Evolutionary conservation across 371 early-diverging fungal genomes (phyloP), one percentile per base, ranked within the genome.

Genomic region (Mucor lusitanicus): DNA sequence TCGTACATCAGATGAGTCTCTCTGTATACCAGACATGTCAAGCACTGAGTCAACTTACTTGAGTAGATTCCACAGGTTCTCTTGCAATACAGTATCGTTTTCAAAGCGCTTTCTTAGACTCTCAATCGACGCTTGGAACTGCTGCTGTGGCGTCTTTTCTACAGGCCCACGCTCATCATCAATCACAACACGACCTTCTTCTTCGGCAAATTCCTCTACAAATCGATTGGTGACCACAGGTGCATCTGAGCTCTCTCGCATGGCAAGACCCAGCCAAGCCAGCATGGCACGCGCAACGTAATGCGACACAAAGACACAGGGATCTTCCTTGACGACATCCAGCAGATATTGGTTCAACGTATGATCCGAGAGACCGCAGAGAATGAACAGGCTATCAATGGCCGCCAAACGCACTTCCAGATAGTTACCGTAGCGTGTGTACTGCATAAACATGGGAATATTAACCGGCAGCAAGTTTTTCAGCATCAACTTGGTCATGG

Each of bases 381-480:
- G 73, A 40, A 88, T 66, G 33, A 92, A 72, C 6, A 94, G 71
- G 23, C 88, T 88, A 28, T 88, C 88, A 39, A 92, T 80, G 0
- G 93, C 91, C 0, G 82, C 73, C 57, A 87, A 72, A 6, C 94
- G 86, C 21, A 92, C 88, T 5, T 83, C 79, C 2, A 83, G 55
- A 65, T 84, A 91, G 37, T 91, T 91, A 15, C 89, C 90, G 60
- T 86, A 85, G 32, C 88, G 66, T 19, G 88, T 79, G 60, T 87
- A 86, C 15, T 76, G 80, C 62, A 91, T 70, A 63, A 95, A 94
- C 61, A 88, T 67, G 13, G 76, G 73, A 2, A 91, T 67, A 70
- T 94, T 88, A 3, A 90, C 71, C n/a, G 91, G 88, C 32, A 88
- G 74, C 32, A 91, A 62, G 6, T 83, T 81, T 11, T 85, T 85